These are phyloP conservation scores for Firmiana major DNA, from an alignment of 345 rosid species.

Conservation along the genomic window DNA sequence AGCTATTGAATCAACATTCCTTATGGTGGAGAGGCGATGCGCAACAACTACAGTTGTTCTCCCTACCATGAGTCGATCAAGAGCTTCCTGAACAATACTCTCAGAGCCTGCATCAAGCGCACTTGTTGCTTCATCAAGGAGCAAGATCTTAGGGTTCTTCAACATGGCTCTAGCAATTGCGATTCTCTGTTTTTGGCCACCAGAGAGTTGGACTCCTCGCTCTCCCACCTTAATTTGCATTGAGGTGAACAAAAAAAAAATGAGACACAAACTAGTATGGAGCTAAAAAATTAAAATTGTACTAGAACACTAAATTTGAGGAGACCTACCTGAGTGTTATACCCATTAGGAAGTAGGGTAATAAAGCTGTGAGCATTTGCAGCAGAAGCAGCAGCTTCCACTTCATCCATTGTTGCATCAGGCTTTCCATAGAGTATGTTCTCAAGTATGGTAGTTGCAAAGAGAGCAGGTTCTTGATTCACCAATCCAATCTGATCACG, in stretches of 20 bases:
- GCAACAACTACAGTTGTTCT: constrained; percentile 99
- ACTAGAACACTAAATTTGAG: not conserved
- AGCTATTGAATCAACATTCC: constrained; percentile 88
- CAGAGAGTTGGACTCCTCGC: constrained; percentile 95
- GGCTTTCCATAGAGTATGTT: constrained; percentile 93
- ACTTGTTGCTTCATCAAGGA: constrained; percentile 98
- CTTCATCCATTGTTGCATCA: constrained; percentile 83
- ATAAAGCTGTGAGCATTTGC: constrained; percentile 97
- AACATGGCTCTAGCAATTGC: constrained; percentile 99
- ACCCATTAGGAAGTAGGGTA: constrained; percentile 87
- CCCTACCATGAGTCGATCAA: constrained; percentile 96
- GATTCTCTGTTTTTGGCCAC: constrained; percentile 97
- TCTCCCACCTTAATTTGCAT: constrained; percentile 72
- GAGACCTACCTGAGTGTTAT: constrained; percentile 74
- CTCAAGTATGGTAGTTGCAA: constrained; percentile 91
- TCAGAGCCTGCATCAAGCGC: constrained; percentile 99
- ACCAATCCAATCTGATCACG: constrained; percentile 94
- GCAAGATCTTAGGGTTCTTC: constrained; percentile 90
- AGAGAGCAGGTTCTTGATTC: constrained; percentile 98
- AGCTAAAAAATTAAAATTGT: not conserved
- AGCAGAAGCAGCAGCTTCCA: constrained; percentile 88
- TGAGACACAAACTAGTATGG: not conserved
- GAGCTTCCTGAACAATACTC: constrained; percentile 97
- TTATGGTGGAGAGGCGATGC: constrained; percentile 93
- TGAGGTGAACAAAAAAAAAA: not conserved